phyloP scores from a whole-genome alignment of 1,139 yeast genomes.

The Debaryomyces nepalensis region DNA sequence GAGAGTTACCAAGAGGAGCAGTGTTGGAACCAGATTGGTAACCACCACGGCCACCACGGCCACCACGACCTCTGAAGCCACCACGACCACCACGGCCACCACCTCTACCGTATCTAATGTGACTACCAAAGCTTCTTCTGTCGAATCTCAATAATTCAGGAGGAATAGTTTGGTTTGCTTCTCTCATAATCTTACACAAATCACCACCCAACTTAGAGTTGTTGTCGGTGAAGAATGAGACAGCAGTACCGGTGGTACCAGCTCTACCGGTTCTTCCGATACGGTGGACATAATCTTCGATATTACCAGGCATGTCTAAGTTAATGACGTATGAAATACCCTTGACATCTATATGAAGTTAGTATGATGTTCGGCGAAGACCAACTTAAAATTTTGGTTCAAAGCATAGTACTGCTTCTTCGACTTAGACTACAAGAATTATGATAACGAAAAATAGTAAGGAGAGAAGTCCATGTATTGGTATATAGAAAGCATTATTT shows the following conservation, averaged over 20 bases:
- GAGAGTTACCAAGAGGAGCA: slow-evolving; percentile 35
- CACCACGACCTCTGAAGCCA: slow-evolving; percentile 37
- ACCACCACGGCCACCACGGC: slow-evolving; percentile 33
- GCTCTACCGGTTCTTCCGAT: slow-evolving; percentile 99
- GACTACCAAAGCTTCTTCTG: slow-evolving; percentile 57
- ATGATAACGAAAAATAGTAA: slow-evolving; percentile 15
- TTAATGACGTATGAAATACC: slow-evolving; percentile 93
- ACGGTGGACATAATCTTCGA: slow-evolving; percentile 95
- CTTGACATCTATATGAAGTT: slow-evolving; percentile 76
- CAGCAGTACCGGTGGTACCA: slow-evolving; percentile 93
- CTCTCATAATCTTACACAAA: slow-evolving; percentile 86
- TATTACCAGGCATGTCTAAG: slow-evolving; percentile 97
- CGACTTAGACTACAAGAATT: slow-evolving; percentile 12
- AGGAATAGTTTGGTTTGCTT: slow-evolving; percentile 91
- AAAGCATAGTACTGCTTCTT: slow-evolving; percentile 9
- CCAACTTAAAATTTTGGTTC: slow-evolving; percentile 8
- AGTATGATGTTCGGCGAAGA: slow-evolving; percentile 32
- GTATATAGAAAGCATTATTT: slow-evolving; percentile 18
- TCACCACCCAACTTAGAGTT: slow-evolving; percentile 90
- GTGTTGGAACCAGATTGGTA: slow-evolving; percentile 35
- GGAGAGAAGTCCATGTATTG: slow-evolving; percentile 15
- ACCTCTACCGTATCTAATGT: slow-evolving; percentile 60
- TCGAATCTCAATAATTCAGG: slow-evolving; percentile 62
- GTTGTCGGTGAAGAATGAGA: slow-evolving; percentile 89
- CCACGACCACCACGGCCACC: slow-evolving; percentile 62